Evolutionary conservation across 768 basidiomycete genomes (phyloP), one percentile per base, ranked within the genome.

Genomic region (Harrya chromipes): DNA sequence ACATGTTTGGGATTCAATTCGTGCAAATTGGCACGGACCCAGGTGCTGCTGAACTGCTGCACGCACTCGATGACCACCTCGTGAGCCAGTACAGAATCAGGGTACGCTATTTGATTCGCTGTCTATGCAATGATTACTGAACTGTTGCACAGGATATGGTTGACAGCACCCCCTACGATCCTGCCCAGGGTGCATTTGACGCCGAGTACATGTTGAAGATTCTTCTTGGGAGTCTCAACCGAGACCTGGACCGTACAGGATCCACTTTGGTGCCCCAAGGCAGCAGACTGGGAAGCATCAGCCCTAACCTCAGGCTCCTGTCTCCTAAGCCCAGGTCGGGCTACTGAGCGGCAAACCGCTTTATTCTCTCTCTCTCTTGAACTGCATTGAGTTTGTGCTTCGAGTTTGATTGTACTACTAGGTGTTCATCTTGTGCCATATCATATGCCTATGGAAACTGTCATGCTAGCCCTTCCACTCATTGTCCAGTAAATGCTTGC

Each of bases 1-100:
- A 67, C 16, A 72, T 72, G 61, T 65, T 79, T 5, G 73, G 76
- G 9, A 64, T 79, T 24, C 73, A 75, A 37, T 74, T 79, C 35
- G 64, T 79, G 26, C 77, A 78, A 54, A 72, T 78, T 21, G 77
- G 77, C 0, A 62, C 67, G 4, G 68, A 69, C 44, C 46, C 55
- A 1, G 71, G 47, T 44, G 74, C 75, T 5, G 54, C 73, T 1
- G 71, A 70, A 39, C 65, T 74, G 12, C 51, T 77, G 34, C 70
- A 70, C 49, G 64, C 59, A 13, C 63, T 77, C 1, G 75, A 76
- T 41, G 69, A 75, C 50, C 68, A 70, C 14, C 62, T 76, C 10
- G 54, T 55, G 44, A 37, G n/a, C 1, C 61, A 53, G 3, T 70
- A 68, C 59, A 60, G 58, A 43, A 68, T 70, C 46, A 61, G 68